Evolutionary conservation across 2,329 filamentous ascomycete species (phyloP), one percentile per base, ranked within the genome.

Genomic region (Talaromyces islandicus): DNA sequence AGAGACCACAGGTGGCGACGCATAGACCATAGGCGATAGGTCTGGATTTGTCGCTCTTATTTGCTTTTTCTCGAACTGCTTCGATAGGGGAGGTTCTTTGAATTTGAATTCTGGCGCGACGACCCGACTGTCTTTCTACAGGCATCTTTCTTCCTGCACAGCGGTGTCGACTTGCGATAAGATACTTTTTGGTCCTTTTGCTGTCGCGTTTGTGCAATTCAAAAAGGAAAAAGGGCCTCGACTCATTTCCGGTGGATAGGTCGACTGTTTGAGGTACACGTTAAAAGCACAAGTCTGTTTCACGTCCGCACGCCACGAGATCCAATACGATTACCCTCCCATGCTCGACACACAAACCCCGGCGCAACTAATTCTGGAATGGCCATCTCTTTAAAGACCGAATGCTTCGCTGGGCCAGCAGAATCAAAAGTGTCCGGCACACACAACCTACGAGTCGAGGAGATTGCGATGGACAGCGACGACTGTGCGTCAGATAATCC

Each of bases 311-410:
- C 35, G 35, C 35, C 35, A 38, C 35, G 5, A 38, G 14, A n/a
- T 9, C 35, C 35, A n/a, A 38, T 3, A n/a, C 35, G 35, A 38
- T 38, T 35, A 35, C 32, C 14, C 14, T 38, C 35, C 35, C 35
- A 38, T 38, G 35, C 5, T 54, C 14, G 19, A 32, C n/a, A 30
- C 14, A 17, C 29, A 55, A 25, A 46, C 25, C 35, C 35, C 43
- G 43, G 43, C 17, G 29, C 25, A 19, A 29, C 32, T 35, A 57
- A 12, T n/a, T n/a, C 51, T 60, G 65, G 61, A 51, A 70, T 68
- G 64, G 64, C 64, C 62, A 60, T 62, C 50, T 46, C 53, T 25
- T 24, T 62, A 10, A 57, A 51, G 56, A 29, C 57, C 12, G 54
- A 50, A 17, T 30, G 38, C 29, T 54, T 55, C 12, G 48, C 54